Evolutionary conservation across 2,329 filamentous ascomycete genomes (phyloP).

Genomic region (Stagonosporopsis cucurbitacearum): DNA sequence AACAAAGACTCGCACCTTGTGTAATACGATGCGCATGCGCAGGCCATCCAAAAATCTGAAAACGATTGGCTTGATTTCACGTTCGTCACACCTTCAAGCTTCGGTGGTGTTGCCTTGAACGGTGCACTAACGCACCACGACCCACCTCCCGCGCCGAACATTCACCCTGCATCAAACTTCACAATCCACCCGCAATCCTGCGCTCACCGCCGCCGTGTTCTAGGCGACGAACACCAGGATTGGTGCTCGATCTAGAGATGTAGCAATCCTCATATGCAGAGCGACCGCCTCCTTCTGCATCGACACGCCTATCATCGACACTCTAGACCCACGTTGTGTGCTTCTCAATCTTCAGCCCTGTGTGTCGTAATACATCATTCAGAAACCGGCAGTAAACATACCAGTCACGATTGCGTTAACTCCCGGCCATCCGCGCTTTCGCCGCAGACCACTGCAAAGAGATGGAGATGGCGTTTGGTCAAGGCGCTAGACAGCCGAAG

Average conservation of each 20-base stretch:
- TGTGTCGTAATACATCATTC: background rate
- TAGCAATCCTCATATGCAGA: background rate
- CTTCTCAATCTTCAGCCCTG: background rate
- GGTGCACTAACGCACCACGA: constrained; percentile 1
- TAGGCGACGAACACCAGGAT: background rate
- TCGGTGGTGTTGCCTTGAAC: constrained; percentile 9
- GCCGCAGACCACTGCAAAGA: constrained; percentile 13
- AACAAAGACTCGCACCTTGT: background rate
- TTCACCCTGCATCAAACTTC: constrained; percentile 9
- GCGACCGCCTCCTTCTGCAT: background rate
- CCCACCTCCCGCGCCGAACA: constrained; percentile 11
- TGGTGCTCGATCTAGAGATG: background rate
- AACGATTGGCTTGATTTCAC: background rate
- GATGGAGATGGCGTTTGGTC: constrained; percentile 11
- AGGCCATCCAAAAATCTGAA: background rate
- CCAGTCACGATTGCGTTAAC: constrained; percentile 17
- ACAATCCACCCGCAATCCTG: background rate
- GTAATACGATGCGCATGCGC: background rate
- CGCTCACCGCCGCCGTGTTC: constrained; percentile 2
- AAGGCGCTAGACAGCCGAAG: constrained; percentile 16
- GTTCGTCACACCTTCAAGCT: background rate
- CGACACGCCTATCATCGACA: constrained; percentile 1
- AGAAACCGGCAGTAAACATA: constrained; percentile 7
- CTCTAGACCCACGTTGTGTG: background rate
- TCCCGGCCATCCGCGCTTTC: constrained; percentile 13